Evolutionary conservation across 2,329 filamentous ascomycete species (phyloP).

Genomic region (Exophiala calicioides): DNA sequence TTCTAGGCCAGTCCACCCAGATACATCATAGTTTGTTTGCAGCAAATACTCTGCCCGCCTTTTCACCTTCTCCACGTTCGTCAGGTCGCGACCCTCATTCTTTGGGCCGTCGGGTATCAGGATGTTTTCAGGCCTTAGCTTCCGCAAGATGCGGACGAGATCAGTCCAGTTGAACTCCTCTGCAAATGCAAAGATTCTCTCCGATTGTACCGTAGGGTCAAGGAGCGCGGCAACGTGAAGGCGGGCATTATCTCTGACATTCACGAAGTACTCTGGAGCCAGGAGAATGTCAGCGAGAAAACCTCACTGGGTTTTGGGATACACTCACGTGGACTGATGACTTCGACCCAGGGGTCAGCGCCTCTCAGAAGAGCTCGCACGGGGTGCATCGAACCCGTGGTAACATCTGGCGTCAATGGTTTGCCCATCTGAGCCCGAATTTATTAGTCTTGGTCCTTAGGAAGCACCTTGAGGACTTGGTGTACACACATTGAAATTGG

Average conservation of each 20-base stretch:
- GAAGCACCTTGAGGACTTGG: slow-evolving; percentile 35
- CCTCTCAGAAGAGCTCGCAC: slow-evolving; percentile 36
- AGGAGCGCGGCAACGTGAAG: slow-evolving; percentile 54
- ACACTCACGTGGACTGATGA: slow-evolving; percentile 2
- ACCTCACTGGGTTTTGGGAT: neutral
- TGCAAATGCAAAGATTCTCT: slow-evolving; percentile 58
- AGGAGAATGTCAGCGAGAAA: neutral
- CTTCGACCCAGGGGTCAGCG: slow-evolving; percentile 22
- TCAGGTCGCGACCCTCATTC: slow-evolving; percentile 14
- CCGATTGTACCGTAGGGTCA: slow-evolving; percentile 45
- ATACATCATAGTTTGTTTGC: slow-evolving; percentile 8
- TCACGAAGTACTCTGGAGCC: slow-evolving; percentile 21
- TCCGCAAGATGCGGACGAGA: slow-evolving; percentile 42
- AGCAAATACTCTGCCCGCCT: slow-evolving; percentile 13
- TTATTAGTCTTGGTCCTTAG: slow-evolving; percentile 20
- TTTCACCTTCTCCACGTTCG: neutral
- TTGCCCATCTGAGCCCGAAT: slow-evolving; percentile 2
- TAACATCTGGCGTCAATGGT: slow-evolving; percentile 39
- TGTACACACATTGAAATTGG: slow-evolving; percentile 10
- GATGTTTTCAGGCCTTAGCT: slow-evolving; percentile 3
- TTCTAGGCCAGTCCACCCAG: slow-evolving; percentile 15
- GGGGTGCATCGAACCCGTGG: slow-evolving; percentile 38
- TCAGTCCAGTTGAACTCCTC: slow-evolving; percentile 50
- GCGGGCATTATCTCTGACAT: slow-evolving; percentile 53
- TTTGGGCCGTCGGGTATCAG: slow-evolving; percentile 5